Evolutionary conservation across 2,329 filamentous ascomycete species (phyloP), one percentile per base, ranked within the genome.

Genomic region (Clonostachys byssicola): DNA sequence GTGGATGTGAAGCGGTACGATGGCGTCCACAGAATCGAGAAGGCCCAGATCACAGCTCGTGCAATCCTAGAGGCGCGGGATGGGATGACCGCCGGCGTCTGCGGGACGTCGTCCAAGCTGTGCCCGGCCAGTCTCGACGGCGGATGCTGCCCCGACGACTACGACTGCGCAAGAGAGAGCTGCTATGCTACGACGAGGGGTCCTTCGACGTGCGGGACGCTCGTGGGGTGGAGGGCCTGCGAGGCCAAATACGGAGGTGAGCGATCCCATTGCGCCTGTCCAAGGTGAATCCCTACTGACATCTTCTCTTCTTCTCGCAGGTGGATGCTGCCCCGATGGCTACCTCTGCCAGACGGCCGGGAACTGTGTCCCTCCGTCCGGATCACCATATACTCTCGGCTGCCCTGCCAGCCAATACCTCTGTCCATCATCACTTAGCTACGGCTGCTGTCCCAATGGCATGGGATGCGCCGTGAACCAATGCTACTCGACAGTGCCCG

Each of bases 371-470:
- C 61, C 73, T 0, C 72, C 75, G 2, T 62, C 66, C 12, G 75
- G 74, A 10, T 58, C 62, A 6, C 57, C 70, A 1, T 62, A 60
- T 33, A 66, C 64, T 8, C 59, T 63, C 47, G 63, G 59, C 14
- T 83, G 79, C 45, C 68, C 68, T 6, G 52, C 63, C 3, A 67
- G 61, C 49, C 75, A 71, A 42, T 74, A 68, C 47, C 62, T 71
- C 5, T 83, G 80, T 48, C 71, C 80, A 2, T 54, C 71, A 6
- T 75, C 73, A 2, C 52, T 76, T 5, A 72, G 71, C 45, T 75
- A 71, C 48, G 79, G 78, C 0, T 83, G 80, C 52, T 83, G 80
- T 55, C 61, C 60, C 3, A 69, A 60, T 42, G 73, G 72, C 5
- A 70, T 75, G 66, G 72, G 60, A 23, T 83, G 80, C 54, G 78